Evolutionary conservation across 75 land plant genomes (phyloP), one percentile per base, ranked within the genome.

Genomic region (Pinus taeda): DNA sequence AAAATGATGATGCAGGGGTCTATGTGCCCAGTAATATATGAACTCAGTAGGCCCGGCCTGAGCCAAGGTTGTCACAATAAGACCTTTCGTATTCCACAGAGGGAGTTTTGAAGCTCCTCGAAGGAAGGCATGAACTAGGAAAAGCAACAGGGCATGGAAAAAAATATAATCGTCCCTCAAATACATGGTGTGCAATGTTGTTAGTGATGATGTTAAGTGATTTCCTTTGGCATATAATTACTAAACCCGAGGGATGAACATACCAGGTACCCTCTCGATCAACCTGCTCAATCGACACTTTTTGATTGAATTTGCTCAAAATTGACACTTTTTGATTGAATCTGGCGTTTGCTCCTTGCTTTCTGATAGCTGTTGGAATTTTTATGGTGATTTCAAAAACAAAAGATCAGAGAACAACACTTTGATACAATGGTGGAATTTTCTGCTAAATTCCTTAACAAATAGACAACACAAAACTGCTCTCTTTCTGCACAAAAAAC

Each of bases 21-120:
- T 87, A 75, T 96, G 99, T 5, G 80, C 55, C 99, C 97, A 96
- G 79, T 96, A 96, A 76, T 96, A 96, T 30, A 94, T 14, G 60
- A 90, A 92, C 83, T 96, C 99, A 4, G 89, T 86, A 0, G 95
- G 97, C 15, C 97, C 95, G 24, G 78, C 57, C 49, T 96, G 99
- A 2, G 82, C 59, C 4, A 96, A 63, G 18, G 72, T 30, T 18
- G 80, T 74, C 0, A 89, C 20, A 4, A 88, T 11, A 7, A 84
- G 70, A 0, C 99, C 99, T 21, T 81, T 83, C 4, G 79, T 61
- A 42, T 85, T 79, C 97, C 97, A 96, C 15, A 85, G 29, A 5
- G 96, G 89, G 6, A 86, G 6, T 24, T 80, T 18, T 4, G 60
- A 30, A 1, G 77, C 75, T 2, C 63, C 63, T 4, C 62, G 71